phyloP scores from a whole-genome alignment of 2,329 filamentous ascomycete genomes.

The Tolypocladium pustulatum region DNA sequence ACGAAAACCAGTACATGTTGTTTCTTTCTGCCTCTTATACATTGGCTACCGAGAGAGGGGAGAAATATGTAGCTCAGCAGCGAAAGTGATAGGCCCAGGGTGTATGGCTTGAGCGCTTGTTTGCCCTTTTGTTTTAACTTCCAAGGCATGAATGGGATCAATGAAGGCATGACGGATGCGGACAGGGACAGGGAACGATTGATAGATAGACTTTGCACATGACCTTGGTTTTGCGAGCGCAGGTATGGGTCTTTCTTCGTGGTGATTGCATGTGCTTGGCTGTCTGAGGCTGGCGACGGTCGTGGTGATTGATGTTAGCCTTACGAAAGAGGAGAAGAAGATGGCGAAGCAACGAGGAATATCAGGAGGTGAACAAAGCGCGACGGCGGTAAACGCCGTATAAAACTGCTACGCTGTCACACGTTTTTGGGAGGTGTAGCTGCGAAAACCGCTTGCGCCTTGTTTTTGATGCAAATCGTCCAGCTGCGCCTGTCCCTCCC shows the following conservation, averaged over 20 bases:
- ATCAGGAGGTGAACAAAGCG: neutral
- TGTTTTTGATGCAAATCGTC: neutral
- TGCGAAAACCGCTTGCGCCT: neutral
- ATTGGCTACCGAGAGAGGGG: neutral
- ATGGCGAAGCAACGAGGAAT: neutral
- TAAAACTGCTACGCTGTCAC: no score
- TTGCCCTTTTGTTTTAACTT: neutral
- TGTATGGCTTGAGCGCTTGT: neutral
- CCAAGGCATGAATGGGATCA: neutral
- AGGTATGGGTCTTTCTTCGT: neutral
- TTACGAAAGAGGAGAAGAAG: neutral
- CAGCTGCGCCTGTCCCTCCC: neutral
- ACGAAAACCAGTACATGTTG: neutral
- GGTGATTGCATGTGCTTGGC: neutral
- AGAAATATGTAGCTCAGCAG: neutral
- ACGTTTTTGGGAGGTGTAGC: no score
- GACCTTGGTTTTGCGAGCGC: neutral
- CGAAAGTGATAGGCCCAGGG: neutral
- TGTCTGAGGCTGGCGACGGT: neutral
- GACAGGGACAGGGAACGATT: neutral
- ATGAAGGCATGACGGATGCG: neutral
- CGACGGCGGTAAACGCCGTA: no score
- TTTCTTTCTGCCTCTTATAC: neutral
- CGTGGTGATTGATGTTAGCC: neutral
- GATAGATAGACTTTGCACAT: constrained; percentile 12